Percentiles rank a stretch among this genome's conserved stretches.
phyloP scores from a whole-genome alignment of 2,329 filamentous ascomycete species.

The Sporothrix curviconia region DNA sequence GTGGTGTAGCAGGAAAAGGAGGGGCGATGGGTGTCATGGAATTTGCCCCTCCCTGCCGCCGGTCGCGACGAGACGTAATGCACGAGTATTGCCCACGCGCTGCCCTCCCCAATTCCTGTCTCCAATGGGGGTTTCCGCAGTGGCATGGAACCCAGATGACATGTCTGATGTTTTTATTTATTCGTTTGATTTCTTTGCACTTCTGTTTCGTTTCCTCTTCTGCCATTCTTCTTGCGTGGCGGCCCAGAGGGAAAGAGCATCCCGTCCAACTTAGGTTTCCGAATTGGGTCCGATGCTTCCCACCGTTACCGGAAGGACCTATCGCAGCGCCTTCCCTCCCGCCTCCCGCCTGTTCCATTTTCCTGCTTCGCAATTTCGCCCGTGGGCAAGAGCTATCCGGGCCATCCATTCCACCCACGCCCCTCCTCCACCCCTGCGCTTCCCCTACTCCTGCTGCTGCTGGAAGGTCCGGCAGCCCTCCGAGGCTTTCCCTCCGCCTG shows the following conservation, averaged over 20 bases:
- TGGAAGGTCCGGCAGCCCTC: no score
- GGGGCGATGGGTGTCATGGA: constrained; percentile 8
- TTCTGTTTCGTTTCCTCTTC: background rate
- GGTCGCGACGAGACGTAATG: background rate
- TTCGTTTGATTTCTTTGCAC: background rate
- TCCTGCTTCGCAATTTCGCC: no score
- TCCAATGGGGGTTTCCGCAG: background rate
- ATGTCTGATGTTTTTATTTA: background rate
- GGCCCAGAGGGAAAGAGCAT: background rate
- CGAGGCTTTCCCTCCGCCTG: no score
- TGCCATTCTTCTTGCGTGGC: background rate
- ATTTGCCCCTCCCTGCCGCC: constrained; percentile 8
- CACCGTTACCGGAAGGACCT: constrained; percentile 3
- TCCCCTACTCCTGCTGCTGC: no score
- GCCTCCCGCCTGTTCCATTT: no score
- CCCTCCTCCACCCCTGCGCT: background rate
- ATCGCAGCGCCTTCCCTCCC: background rate
- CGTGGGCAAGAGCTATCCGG: background rate
- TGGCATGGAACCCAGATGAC: background rate
- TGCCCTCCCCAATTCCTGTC: background rate
- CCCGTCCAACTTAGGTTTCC: background rate
- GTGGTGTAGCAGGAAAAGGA: constrained; percentile 5
- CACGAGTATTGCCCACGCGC: no score
- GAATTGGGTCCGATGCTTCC: background rate
- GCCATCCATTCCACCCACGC: constrained; percentile 7